Evolutionary conservation across 768 basidiomycete genomes (phyloP), one percentile per base, ranked within the genome.

Genomic region (Candolleomyces aberdarensis): DNA sequence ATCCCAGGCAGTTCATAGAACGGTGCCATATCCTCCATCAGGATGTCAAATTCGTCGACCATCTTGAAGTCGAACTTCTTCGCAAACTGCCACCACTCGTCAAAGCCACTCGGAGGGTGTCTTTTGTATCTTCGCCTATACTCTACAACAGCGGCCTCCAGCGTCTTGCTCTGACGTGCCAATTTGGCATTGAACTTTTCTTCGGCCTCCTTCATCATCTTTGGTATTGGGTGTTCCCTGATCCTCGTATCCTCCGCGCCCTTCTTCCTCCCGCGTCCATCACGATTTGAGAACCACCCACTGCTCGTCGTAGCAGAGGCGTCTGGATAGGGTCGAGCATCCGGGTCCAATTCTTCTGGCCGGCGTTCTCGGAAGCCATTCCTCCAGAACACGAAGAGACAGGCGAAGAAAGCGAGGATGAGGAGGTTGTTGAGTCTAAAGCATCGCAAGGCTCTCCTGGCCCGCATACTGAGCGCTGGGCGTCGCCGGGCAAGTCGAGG

Each of bases 71-170:
- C 75, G 72, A 93, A 83, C 59, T 85, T 78, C 71, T 82, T 76
- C 14, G 88, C 91, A 72, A 94, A 98, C 49, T 74, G 70, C 84
- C 87, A 96, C 96, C 96, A 98, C 31, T 82, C 75, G 69, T 94
- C 96, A 64, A 98, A 99, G 1, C 95, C 96, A 47, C 82, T 84
- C 0, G 97, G 96, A 5, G 97, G 97, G 40, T 85, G 75, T 41
- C 91, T 83, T 10, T 78, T 77, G 72, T 96, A 95, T 60, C 95
- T 80, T 59, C 82, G 76, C 64, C 77, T 84, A 74, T 99, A 99
- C 72, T 96, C 94, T 9, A 73, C 72, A 0, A 93, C 92, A 0
- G 96, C 96, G 29, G 85, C 84, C 44, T 77, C 76, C 40, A 98
- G 79, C 0, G 92, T 89, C 67, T 82, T 85, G 72, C 92, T 94